Conservation (phyloP, 2,329 filamentous ascomycete species). For the Botryosphaeria dothidea region DNA sequence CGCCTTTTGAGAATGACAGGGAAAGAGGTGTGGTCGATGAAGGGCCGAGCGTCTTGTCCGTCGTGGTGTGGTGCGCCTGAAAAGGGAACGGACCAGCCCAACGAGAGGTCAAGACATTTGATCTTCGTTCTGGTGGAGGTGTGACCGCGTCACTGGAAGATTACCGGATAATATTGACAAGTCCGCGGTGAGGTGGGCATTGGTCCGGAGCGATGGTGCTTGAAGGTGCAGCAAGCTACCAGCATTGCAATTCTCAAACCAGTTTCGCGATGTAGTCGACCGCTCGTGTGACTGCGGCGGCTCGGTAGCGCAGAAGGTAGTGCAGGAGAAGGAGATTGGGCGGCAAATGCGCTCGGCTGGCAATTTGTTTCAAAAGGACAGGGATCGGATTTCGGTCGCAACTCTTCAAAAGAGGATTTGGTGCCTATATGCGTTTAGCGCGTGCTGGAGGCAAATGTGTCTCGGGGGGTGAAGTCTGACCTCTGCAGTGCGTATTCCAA, state of each 20-base stretch:
- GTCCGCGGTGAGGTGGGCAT: neutral
- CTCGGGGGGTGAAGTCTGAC: conserved; percentile 39
- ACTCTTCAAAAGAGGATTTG: conserved; percentile 19
- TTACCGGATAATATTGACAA: neutral
- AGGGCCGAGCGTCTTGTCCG: conserved; percentile 2
- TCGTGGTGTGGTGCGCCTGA: conserved; percentile 4
- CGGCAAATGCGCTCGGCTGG: conserved; percentile 6
- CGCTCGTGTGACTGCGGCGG: conserved; percentile 1
- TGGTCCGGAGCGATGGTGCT: neutral
- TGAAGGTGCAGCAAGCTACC: neutral
- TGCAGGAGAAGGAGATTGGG: neutral
- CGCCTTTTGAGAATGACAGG: neutral
- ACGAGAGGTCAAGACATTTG: neutral
- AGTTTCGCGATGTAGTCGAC: neutral
- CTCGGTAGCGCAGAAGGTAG: neutral
- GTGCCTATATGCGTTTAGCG: conserved; percentile 12
- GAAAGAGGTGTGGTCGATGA: neutral
- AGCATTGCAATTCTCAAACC: neutral
- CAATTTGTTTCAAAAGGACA: conserved; percentile 6
- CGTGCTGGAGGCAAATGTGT: neutral
- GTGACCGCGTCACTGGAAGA: neutral
- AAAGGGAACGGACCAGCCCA: neutral
- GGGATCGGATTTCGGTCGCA: neutral
- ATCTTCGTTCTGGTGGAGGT: neutral
- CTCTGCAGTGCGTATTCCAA: conserved; percentile 60